Evolutionary conservation across 345 rosid genomes (phyloP).

Genomic region (Aquilaria sinensis): DNA sequence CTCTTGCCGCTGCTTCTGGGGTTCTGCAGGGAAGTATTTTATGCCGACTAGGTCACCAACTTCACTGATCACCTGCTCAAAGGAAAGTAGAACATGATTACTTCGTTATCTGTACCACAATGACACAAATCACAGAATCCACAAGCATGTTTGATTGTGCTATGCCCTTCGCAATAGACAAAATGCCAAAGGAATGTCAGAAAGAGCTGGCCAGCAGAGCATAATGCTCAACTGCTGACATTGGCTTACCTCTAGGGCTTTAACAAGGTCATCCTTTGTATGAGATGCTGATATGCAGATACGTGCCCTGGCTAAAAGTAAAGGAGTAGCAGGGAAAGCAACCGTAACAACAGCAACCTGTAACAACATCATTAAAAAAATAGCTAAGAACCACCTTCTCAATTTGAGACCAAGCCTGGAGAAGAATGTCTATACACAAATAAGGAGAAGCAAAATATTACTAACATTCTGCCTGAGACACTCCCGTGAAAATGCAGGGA

Average conservation of each 20-base stretch:
- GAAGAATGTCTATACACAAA: too few relatives aligned
- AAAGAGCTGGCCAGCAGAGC: too few relatives aligned
- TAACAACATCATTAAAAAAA: constrained; percentile 2
- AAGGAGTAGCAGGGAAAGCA: constrained; percentile 65
- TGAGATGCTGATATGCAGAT: constrained; percentile 82
- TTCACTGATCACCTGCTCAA: constrained; percentile 55
- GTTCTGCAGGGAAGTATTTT: constrained; percentile 80
- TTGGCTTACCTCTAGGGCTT: constrained; percentile 56
- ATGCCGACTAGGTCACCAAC: constrained; percentile 81
- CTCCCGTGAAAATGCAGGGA: constrained; percentile 85
- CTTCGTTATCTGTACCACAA: too few relatives aligned
- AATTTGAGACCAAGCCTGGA: too few relatives aligned
- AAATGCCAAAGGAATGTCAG: not conserved
- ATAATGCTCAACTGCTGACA: not conserved
- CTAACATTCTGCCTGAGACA: constrained; percentile 64
- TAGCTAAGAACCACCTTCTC: too few relatives aligned
- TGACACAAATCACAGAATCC: not conserved
- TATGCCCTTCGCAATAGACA: not conserved
- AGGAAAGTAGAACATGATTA: not conserved
- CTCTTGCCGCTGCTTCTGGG: constrained; percentile 41
- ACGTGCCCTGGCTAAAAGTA: constrained; percentile 79
- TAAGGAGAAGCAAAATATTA: not conserved
- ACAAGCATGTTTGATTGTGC: not conserved
- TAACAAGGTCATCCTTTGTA: constrained; percentile 57
- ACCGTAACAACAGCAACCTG: constrained; percentile 60